Conservation (phyloP, 805 yeast genomes). For the Metschnikowia rubicola region DNA sequence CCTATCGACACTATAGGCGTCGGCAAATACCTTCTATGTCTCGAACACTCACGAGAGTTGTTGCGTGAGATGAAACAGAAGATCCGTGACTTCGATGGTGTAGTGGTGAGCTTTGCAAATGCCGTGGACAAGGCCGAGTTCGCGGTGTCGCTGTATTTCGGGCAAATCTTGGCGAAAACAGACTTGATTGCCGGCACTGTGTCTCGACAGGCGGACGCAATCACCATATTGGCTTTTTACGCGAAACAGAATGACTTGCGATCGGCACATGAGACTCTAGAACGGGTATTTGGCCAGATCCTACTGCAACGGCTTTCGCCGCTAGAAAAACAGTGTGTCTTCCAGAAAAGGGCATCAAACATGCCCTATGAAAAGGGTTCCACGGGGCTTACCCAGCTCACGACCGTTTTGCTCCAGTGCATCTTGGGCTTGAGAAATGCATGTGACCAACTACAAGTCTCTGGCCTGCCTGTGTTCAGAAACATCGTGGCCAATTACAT, state of each 20-base stretch:
- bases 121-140: constrained; percentile 56
- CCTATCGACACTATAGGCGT: constrained; percentile 41
- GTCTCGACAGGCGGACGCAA: constrained; percentile 11
- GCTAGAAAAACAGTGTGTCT: constrained; percentile 45
- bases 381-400: constrained; percentile 54
- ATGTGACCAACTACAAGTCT: constrained; percentile 14
- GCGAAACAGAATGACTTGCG: constrained; percentile 10
- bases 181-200: constrained; percentile 5
- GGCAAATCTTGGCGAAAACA: constrained; percentile 16
- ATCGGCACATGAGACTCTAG: constrained; percentile 15
- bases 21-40: constrained; percentile 29
- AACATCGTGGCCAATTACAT: constrained; percentile 14
- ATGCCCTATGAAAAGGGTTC: constrained; percentile 60
- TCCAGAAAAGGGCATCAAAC: constrained; percentile 28
- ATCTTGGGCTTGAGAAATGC: constrained; percentile 26
- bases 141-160: constrained; percentile 49
- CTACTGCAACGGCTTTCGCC: constrained; percentile 18
- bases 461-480: constrained; percentile 12
- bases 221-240: constrained; percentile 11
- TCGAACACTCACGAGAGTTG: constrained; percentile 42
- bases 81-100: constrained; percentile 60
- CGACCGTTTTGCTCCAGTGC: constrained; percentile 48
- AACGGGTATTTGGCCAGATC: constrained; percentile 9
- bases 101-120: constrained; percentile 55
- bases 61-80: constrained; percentile 41